Percentiles rank a stretch among this genome's conserved stretches.
These are phyloP conservation scores for Peronospora belbahrii DNA, from an alignment of 352 stramenopile species.

Conservation along the genomic window DNA sequence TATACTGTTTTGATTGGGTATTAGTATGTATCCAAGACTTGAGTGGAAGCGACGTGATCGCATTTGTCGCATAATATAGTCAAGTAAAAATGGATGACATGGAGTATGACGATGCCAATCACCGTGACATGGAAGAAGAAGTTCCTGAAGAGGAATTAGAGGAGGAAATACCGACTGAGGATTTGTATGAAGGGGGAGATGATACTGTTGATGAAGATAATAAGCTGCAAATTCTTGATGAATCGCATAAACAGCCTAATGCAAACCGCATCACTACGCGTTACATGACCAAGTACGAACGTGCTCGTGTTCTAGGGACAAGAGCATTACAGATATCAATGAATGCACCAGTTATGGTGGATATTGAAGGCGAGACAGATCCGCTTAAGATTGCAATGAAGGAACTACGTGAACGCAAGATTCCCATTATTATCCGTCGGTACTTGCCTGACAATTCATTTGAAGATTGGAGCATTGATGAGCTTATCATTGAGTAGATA, in stretches of 20 bases:
- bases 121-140: conserved; percentile 80
- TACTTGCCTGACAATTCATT: conserved; percentile 98
- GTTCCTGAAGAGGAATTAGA: conserved; percentile 60
- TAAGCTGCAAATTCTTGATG: conserved; percentile 74
- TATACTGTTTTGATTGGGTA: conserved; percentile 12
- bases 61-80: no score
- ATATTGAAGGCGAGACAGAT: conserved; percentile 98
- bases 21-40: conserved; percentile 15
- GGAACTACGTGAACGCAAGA: conserved; percentile 98
- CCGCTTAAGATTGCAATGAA: conserved; percentile 99
- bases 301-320: conserved; percentile 95
- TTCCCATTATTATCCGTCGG: conserved; percentile 98
- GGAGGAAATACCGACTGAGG: conserved; percentile 68
- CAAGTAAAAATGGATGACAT: conserved; percentile 71
- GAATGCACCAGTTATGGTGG: conserved; percentile 94
- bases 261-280: conserved; percentile 91
- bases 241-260: conserved; percentile 83
- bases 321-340: conserved; percentile 98
- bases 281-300: conserved; percentile 99
- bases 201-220: conserved; percentile 43
- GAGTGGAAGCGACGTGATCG: conserved; percentile 22
- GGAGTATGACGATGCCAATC: conserved; percentile 73
- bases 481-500: conserved; percentile 98
- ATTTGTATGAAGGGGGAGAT: conserved; percentile 59
- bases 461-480: conserved; percentile 99